Evolutionary conservation across 2,329 filamentous ascomycete species (phyloP), one percentile per base, ranked within the genome.

Genomic region (Aureobasidium sp.): DNA sequence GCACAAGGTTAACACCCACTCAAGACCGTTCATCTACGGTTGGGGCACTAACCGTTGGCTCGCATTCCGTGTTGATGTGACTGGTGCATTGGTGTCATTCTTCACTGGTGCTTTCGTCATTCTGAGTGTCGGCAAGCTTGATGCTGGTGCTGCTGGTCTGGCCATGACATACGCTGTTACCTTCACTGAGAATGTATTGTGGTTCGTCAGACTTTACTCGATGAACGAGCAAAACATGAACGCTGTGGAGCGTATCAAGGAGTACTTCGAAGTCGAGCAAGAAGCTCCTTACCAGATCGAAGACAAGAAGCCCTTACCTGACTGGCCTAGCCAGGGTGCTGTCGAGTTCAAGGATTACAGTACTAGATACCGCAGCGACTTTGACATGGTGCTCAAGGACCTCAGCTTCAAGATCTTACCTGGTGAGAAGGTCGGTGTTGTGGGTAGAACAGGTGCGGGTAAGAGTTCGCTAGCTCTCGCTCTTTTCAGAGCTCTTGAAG

Each of bases 221-320:
- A 86, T 90, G 71, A 97, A 97, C 70, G 94, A 99, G 77, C 94
- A 99, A 76, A 97, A 97, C 76, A 97, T 99, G 94, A 99, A 99
- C 76, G 93, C 93, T 2, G 92, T 97, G 53, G 94, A 99, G 77
- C 90, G 94, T 70, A 88, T 99, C 71, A 95, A 96, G 78, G 94
- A 99, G 73, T 99, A 97, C 71, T 83, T 97, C 39, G 91, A 97
- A 48, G 89, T 99, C 0, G 93, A 97, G 69, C 93, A 97, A 73
- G 94, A 99, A 76, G 92, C 94, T 1, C 80, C 83, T 0, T 81
- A 89, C 1, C 79, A 96, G 44, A 83, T 96, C 44, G 86, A 91
- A 61, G 86, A 93, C 63, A 89, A 85, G 66, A 84, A 90, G 31
- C 94, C 94, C 7, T 81, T 88, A 0, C 75, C 81, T 5, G 86